Percentiles rank a stretch among this genome's conserved stretches.
Conservation (phyloP, 768 basidiomycete species). For the Russula ochroleuca region DNA sequence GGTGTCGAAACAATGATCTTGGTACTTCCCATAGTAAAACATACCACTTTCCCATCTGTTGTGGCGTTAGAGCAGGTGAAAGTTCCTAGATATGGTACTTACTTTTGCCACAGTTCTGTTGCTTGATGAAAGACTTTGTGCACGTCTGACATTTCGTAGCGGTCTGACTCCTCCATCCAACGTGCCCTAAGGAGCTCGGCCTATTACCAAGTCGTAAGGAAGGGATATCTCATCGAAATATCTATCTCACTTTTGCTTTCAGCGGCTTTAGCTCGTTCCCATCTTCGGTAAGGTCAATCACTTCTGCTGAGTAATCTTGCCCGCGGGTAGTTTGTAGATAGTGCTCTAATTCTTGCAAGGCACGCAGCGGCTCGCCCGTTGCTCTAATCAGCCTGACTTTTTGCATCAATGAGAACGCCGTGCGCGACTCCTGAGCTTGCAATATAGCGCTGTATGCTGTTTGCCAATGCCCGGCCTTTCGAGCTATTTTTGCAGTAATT, state of each 20-base stretch:
- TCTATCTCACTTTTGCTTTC: conserved; percentile 61
- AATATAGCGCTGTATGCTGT: conserved; percentile 95
- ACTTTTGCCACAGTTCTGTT: conserved; percentile 50
- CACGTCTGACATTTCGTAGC: conserved; percentile 65
- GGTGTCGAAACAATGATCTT: conserved; percentile 69
- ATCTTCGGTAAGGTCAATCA: conserved; percentile 58
- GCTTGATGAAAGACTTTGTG: conserved; percentile 54
- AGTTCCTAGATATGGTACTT: conserved; percentile 21
- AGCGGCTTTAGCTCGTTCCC: conserved; percentile 47
- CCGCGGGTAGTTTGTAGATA: conserved; percentile 45
- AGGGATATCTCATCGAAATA: not conserved
- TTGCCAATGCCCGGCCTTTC: conserved; percentile 93
- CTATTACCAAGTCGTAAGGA: conserved; percentile 37
- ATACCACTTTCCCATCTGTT: conserved; percentile 77
- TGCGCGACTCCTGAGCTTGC: conserved; percentile 73
- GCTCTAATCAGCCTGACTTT: conserved; percentile 82
- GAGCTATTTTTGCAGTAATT: conserved; percentile 88
- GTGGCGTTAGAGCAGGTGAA: conserved; percentile 1
- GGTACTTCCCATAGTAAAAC: conserved; percentile 84
- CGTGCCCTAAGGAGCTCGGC: conserved; percentile 77
- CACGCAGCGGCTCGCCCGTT: conserved; percentile 75
- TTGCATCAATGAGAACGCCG: conserved; percentile 80
- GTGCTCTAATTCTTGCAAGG: conserved; percentile 82
- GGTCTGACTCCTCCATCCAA: conserved; percentile 89
- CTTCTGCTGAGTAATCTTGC: conserved; percentile 31